phyloP scores from a whole-genome alignment of 1,284 basidiomycete species.

The Ganoderma sinense region DNA sequence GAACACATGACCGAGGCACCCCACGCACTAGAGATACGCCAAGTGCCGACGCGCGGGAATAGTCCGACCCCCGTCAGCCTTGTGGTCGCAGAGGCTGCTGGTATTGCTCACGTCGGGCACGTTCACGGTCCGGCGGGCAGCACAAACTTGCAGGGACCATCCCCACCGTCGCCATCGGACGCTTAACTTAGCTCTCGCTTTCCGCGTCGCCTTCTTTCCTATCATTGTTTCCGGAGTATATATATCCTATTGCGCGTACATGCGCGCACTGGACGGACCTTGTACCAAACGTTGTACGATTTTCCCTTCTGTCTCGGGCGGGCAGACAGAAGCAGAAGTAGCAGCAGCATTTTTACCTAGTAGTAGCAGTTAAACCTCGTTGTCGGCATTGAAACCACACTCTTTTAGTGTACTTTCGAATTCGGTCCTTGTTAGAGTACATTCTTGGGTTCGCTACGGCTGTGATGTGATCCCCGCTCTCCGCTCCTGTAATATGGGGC shows the following conservation, averaged over 20 bases:
- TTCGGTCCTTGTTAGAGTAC: conserved; percentile 10
- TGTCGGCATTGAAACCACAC: not conserved
- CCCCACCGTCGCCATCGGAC: conserved; percentile 14
- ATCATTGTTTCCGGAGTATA: conserved; percentile 2
- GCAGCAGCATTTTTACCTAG: not conserved
- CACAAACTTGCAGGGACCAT: not conserved
- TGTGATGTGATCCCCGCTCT: not conserved
- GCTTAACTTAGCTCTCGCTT: conserved; percentile 11
- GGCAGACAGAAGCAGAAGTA: not conserved
- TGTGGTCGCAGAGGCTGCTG: conserved; percentile 1
- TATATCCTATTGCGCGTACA: conserved; percentile 5
- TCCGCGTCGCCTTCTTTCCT: not conserved
- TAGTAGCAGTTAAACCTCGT: conserved; percentile 1
- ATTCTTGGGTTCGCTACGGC: conserved; percentile 4
- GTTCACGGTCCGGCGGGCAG: not conserved
- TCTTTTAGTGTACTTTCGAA: not conserved
- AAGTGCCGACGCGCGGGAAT: conserved; percentile 17
- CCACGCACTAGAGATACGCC: conserved; percentile 24
- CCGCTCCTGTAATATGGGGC: not conserved
- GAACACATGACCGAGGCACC: conserved; percentile 49
- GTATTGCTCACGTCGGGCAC: conserved; percentile 5
- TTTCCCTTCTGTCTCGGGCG: not conserved
- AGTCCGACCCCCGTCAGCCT: conserved; percentile 19
- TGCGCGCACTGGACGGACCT: conserved; percentile 8
- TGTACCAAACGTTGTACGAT: conserved; percentile 13